phyloP scores from a whole-genome alignment of 768 basidiomycete species.

The Hericium rajendrae region DNA sequence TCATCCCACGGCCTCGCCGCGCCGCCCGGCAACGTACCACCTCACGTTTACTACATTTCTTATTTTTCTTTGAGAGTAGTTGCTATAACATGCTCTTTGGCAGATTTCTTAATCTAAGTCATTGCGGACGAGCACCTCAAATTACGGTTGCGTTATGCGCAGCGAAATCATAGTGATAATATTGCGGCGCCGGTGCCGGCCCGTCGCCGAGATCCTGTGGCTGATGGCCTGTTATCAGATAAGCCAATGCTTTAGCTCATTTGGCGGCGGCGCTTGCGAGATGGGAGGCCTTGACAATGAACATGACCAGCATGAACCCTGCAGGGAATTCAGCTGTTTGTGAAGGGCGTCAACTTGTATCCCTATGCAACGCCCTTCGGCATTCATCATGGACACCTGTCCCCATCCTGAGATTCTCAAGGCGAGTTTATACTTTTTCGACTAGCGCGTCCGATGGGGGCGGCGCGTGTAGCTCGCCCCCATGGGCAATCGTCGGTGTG shows the following conservation, averaged over 20 bases:
- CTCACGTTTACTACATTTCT: not conserved
- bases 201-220: not conserved
- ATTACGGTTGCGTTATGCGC: not conserved
- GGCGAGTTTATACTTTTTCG: too few species aligned
- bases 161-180: not conserved
- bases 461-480: too few species aligned
- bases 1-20: not conserved
- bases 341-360: too few species aligned
- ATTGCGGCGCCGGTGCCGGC: not conserved
- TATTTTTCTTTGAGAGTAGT: not conserved
- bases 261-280: too few species aligned
- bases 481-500: too few species aligned
- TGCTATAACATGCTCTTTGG: not conserved
- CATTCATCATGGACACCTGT: too few species aligned
- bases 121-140: not conserved
- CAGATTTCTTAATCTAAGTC: not conserved
- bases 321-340: too few species aligned
- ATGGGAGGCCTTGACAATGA: too few species aligned
- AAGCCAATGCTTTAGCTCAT: not conserved
- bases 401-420: too few species aligned
- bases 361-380: too few species aligned
- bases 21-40: not conserved
- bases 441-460: too few species aligned
- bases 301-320: too few species aligned
- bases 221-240: not conserved